These are phyloP conservation scores for Zygosaccharomyces lentus DNA, from an alignment of 805 yeast species.

Conservation along the genomic window DNA sequence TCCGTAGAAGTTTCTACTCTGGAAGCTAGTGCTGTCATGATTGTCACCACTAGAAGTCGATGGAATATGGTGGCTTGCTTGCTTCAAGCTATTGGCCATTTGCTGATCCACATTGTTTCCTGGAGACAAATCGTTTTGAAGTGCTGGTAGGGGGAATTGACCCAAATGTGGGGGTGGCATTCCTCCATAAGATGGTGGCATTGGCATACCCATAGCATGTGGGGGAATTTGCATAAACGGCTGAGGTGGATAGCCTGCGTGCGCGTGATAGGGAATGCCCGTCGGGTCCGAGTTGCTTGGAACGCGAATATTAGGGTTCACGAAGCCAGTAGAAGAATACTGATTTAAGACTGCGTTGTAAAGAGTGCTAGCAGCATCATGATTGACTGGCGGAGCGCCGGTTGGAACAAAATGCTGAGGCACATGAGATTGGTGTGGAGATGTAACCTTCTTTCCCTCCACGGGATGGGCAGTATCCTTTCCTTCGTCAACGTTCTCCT, in stretches of 20 bases:
- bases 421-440: not conserved
- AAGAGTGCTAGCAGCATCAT: constrained; percentile 29
- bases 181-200: constrained; percentile 16
- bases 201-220: constrained; percentile 20
- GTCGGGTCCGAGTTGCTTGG: constrained; percentile 13
- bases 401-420: not conserved
- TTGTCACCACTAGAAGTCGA: not conserved
- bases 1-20: not conserved
- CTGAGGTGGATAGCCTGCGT: constrained; percentile 20
- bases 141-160: constrained; percentile 12
- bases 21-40: not conserved
- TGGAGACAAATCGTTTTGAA: not conserved
- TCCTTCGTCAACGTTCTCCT: not conserved
- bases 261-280: constrained; percentile 29
- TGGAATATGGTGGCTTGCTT: constrained; percentile 2
- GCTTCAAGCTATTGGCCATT: constrained; percentile 11
- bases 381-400: constrained; percentile 1
- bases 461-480: not conserved
- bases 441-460: not conserved
- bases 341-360: constrained; percentile 35
- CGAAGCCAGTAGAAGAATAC: constrained; percentile 11
- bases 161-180: constrained; percentile 14
- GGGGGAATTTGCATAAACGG: constrained; percentile 11
- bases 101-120: constrained; percentile 10
- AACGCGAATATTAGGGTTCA: constrained; percentile 7